phyloP scores from a whole-genome alignment of 805 yeast genomes.

The Candida tallmaniae region DNA sequence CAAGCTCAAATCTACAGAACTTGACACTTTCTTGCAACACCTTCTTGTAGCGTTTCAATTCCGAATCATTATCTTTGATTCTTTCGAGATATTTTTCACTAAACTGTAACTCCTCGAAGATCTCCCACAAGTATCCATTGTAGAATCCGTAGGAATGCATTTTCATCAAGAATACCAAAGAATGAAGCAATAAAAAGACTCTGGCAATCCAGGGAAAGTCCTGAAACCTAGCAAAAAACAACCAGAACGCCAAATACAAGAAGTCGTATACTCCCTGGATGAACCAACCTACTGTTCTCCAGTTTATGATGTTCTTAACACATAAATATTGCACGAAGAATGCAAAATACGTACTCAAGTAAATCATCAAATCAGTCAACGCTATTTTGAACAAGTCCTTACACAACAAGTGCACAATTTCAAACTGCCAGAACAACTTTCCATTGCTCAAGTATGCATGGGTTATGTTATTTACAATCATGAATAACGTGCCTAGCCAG shows the following conservation, averaged over 20 bases:
- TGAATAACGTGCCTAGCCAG: constrained; percentile 65
- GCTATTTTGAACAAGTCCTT: constrained; percentile 66
- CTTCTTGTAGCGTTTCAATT: constrained; percentile 18
- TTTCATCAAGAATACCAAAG: constrained; percentile 87
- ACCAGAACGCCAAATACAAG: constrained; percentile 47
- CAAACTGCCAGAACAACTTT: constrained; percentile 45
- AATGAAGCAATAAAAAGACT: constrained; percentile 79
- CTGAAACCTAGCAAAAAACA: constrained; percentile 45
- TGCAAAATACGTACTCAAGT: constrained; percentile 58
- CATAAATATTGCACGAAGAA: constrained; percentile 56
- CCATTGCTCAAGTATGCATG: constrained; percentile 44
- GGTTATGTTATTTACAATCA: constrained; percentile 49
- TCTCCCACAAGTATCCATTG: constrained; percentile 83
- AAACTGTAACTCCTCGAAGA: constrained; percentile 48
- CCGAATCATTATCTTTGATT: constrained; percentile 12
- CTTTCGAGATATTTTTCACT: constrained; percentile 39
- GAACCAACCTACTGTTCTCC: constrained; percentile 65
- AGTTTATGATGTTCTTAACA: constrained; percentile 40
- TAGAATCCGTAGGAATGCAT: constrained; percentile 90
- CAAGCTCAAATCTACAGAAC: constrained; percentile 71
- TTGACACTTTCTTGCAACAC: constrained; percentile 47
- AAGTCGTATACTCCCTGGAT: constrained; percentile 56
- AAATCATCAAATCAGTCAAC: constrained; percentile 71
- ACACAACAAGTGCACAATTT: constrained; percentile 53
- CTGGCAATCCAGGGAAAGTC: constrained; percentile 86